Conservation (phyloP, 371 early-diverging fungal genomes). For the Mucor ambiguus region DNA sequence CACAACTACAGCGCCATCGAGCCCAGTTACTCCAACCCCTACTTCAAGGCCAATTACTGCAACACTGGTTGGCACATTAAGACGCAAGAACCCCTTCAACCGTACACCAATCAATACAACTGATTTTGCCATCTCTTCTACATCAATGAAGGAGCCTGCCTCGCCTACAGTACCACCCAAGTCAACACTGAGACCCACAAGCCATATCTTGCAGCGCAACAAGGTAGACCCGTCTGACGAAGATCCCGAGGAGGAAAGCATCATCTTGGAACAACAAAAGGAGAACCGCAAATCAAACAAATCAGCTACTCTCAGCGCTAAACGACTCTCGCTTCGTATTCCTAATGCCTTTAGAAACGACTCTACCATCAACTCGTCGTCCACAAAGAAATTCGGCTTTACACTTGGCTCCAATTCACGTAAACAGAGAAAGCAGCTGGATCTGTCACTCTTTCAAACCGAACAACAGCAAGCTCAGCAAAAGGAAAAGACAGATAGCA, state of each 20-base stretch:
- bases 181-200: conserved; percentile 31
- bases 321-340: conserved; percentile 43
- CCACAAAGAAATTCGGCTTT: conserved; percentile 37
- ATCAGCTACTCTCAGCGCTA: conserved; percentile 28
- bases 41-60: conserved; percentile 9
- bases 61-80: conserved; percentile 38
- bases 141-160: conserved; percentile 12
- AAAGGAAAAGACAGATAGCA: neutral
- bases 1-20: conserved; percentile 1
- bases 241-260: conserved; percentile 10
- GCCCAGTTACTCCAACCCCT: conserved; percentile 11
- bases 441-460: conserved; percentile 39
- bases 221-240: conserved; percentile 32
- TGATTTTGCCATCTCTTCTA: conserved; percentile 20
- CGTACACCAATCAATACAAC: conserved; percentile 24
- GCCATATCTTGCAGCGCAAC: conserved; percentile 29
- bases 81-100: conserved; percentile 45
- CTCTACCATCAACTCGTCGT: conserved; percentile 7
- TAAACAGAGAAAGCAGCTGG: conserved; percentile 44
- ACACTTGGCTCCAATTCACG: conserved; percentile 31
- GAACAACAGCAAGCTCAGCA: conserved; percentile 11
- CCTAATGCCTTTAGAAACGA: conserved; percentile 28
- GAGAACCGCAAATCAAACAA: conserved; percentile 9
- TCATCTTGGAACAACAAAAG: neutral
- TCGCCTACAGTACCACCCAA: conserved; percentile 29